Percentiles rank a stretch among this genome's conserved stretches.
These are phyloP conservation scores for Mycena venus DNA, from an alignment of 768 basidiomycete genomes.

Conservation along the genomic window DNA sequence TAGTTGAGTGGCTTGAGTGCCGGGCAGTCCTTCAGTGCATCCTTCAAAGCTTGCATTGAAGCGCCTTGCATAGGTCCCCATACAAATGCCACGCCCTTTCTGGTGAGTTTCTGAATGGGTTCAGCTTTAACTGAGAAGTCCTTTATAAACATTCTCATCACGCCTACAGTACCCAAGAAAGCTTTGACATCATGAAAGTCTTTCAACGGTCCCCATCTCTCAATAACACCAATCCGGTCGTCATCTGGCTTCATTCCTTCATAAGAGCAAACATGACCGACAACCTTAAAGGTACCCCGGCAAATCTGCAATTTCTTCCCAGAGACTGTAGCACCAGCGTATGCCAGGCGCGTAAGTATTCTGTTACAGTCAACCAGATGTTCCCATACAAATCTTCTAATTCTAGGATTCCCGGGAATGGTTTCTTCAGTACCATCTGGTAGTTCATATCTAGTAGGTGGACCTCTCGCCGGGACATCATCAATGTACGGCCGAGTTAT, in stretches of 20 bases:
- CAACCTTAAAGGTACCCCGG: background rate
- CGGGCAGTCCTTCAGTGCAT: no score
- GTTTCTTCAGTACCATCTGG: background rate
- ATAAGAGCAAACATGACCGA: conserved; percentile 1
- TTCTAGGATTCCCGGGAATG: background rate
- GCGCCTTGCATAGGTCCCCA: no score
- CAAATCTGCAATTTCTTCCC: background rate
- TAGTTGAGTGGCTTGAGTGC: background rate
- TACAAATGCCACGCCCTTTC: no score
- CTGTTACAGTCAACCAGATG: background rate
- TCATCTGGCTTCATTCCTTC: conserved; percentile 13
- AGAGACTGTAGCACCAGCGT: background rate
- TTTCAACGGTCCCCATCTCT: background rate
- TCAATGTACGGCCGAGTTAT: conserved; percentile 25
- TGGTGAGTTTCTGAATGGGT: no score
- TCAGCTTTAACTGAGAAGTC: no score
- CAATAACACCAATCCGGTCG: background rate
- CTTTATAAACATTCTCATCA: background rate
- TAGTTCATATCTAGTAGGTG: background rate
- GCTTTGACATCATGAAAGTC: background rate
- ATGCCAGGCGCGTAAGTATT: background rate
- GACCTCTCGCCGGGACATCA: background rate
- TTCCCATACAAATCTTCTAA: background rate
- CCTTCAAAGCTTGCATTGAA: no score
- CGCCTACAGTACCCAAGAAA: background rate